Conservation (phyloP, 257 asterid genomes). For the Paraleonurus japonicus region DNA sequence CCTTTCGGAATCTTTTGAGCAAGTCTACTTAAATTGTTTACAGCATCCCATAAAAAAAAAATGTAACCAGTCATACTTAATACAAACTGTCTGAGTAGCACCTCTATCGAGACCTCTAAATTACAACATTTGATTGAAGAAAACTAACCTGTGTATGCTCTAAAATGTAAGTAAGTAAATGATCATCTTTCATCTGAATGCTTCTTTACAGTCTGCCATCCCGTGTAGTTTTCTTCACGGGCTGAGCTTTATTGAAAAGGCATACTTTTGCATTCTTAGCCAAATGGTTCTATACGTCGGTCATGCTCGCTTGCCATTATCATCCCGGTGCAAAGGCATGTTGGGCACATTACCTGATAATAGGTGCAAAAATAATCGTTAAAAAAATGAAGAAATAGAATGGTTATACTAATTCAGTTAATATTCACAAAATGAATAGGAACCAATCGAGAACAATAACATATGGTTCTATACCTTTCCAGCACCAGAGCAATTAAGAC, state of each 20-base stretch:
- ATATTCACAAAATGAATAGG: not conserved
- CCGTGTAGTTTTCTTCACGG: not conserved
- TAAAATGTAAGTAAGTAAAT: not conserved
- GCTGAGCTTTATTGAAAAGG: not conserved
- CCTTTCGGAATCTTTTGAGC: too few species aligned
- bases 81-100: not conserved
- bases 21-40: too few species aligned
- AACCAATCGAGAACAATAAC: not conserved
- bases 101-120: not conserved
- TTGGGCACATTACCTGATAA: slow-evolving; percentile 87
- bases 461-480: slow-evolving; percentile 66
- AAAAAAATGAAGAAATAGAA: not conserved
- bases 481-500: slow-evolving; percentile 86
- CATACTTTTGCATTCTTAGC: slow-evolving; percentile 31
- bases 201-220: not conserved
- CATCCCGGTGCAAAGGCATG: slow-evolving; percentile 97
- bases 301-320: slow-evolving; percentile 97
- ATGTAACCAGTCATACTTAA: not conserved
- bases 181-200: not conserved
- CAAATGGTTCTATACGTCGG: slow-evolving; percentile 83
- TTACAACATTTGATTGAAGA: not conserved
- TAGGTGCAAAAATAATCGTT: not conserved
- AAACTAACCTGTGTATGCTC: not conserved
- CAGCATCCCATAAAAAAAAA: too few species aligned
- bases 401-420: not conserved